Base-by-base conservation (phyloP, 768 basidiomycete species). In the Daedaleopsis sinensis region DNA sequence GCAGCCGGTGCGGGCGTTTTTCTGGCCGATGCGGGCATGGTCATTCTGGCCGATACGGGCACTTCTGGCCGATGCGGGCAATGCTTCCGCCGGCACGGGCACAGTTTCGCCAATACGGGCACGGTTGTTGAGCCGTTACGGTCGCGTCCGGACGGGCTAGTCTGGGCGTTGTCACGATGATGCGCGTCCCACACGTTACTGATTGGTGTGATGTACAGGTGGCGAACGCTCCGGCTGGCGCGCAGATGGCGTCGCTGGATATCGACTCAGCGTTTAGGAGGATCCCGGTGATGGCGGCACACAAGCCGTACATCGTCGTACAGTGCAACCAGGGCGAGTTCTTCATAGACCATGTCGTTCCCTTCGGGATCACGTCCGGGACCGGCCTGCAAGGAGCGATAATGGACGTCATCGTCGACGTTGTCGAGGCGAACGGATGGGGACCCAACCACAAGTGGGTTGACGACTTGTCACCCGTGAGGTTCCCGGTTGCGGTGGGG, bases 371-470 rank as follows among this genome's bases (percentile, higher is more conserved):
- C 2, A 36, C 57, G 1, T 58, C 57, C 1, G 47, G 43, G 12
- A 23, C 16, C 19, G 37, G 58, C 1, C n/a, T 57, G n/a, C 51
- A 54, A 9, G 52, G 53, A 15, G 49, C 42, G 24, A 39, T 47
- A 19, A 55, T 62, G 53, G 54, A 58, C 23, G 56, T 51, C 35
- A 19, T 58, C 21, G 52, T 49, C 9, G 61, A 58, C 36, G 10
- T 58, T n/a, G n/a, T 53, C 1, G 55, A 57, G 10, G 52, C 43
- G 43, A 13, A 13, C 0, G 52, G 37, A 15, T 38, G 21, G n/a
- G 58, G 52, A 1, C 42, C 52, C 0, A 50, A 48, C 37, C 35
- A 7, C 38, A 62, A 62, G 23, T 62, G 56, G 55, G 61, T 57
- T 10, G 61, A 62, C 49, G 61, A 62, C 56, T 46, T 57, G 2